Base-by-base conservation (phyloP, 768 basidiomycete species). In the Tulasnella sp. region DNA sequence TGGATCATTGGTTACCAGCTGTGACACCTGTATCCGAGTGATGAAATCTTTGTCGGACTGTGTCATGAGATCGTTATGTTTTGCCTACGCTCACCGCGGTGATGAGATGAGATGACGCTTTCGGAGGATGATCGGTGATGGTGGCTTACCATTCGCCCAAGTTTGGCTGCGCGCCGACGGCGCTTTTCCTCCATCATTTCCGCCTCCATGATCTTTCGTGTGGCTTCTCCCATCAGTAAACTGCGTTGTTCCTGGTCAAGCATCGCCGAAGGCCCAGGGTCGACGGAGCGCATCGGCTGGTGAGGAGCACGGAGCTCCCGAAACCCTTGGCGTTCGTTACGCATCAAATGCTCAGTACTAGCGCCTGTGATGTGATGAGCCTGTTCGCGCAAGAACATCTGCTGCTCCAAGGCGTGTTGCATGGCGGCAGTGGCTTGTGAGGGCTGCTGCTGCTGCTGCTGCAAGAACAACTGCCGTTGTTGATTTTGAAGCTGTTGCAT, bases 41-140 rank as follows among this genome's bases (percentile, higher is more conserved):
- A 99, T 98, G 69, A 98, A 99, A 69, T 98, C 96, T 74, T 98
- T 98, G 77, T 99, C 96, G 10, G 89, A 93, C 72, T 93, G 91
- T 2, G 91, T 92, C 92, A 95, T 95, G 38, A 94, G 78, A 70
- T 93, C 90, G 65, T 95, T 95, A 68, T 93, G 93, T 61, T 88
- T 83, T 62, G 92, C 82, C 91, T 92, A 54, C 8, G 26, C 59
- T 15, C 11, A 7, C 15, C 7, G 9, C 38, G 58, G 58, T 64
- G 19, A 32, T 64, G 42, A 7, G 26, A 26, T 41, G 23, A 43
- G 30, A 34, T 34, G 9, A 60, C 68, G 7, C 15, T 19, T 8
- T 65, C 55, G 41, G 17, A 24, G 38, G 5, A 23, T 10, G 55
- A 24, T 26, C 51, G 55, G 41, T 34, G 42, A n/a, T n/a, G 7